Evolutionary conservation across 192 early-diverging fungal species (phyloP).

Genomic region (Entomortierella beljakovae): DNA sequence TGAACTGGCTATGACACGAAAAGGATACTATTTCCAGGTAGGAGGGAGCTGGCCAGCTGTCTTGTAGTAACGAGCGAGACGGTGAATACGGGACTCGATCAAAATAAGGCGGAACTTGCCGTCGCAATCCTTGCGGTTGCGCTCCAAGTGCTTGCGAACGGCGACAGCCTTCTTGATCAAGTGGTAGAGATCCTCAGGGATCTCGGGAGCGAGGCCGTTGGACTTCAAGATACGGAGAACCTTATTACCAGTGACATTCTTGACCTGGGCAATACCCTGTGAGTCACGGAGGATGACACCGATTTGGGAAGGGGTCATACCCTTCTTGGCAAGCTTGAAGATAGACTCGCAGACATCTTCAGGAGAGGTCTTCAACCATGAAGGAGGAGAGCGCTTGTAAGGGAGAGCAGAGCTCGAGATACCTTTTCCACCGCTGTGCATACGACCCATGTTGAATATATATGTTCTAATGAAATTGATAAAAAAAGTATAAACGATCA

Average conservation of each 20-base stretch:
- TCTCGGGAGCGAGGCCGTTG: constrained; percentile 94
- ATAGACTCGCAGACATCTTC: constrained; percentile 98
- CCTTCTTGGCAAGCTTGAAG: constrained; percentile 99
- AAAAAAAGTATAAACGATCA: no score
- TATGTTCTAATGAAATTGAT: constrained; percentile 18
- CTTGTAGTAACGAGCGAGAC: constrained; percentile 99
- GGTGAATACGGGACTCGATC: constrained; percentile 98
- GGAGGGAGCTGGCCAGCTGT: constrained; percentile 94
- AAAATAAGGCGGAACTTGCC: constrained; percentile 99
- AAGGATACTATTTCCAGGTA: constrained; percentile 95
- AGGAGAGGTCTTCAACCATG: constrained; percentile 98
- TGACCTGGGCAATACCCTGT: constrained; percentile 97
- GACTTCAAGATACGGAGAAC: constrained; percentile 98
- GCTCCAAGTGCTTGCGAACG: constrained; percentile 99
- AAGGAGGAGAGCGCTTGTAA: constrained; percentile 97
- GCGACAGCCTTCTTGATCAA: constrained; percentile 99
- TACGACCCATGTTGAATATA: constrained; percentile 83
- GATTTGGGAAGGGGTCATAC: constrained; percentile 97
- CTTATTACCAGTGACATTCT: constrained; percentile 98
- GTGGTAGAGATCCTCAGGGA: constrained; percentile 99
- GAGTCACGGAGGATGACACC: constrained; percentile 97
- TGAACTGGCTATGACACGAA: constrained; percentile 3
- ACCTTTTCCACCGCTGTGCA: constrained; percentile 99
- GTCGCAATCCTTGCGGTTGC: constrained; percentile 98
- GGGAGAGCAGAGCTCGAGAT: constrained; percentile 90